Evolutionary conservation across 768 basidiomycete species (phyloP), one percentile per base, ranked within the genome.

Genomic region (Floccularia luteovirens): DNA sequence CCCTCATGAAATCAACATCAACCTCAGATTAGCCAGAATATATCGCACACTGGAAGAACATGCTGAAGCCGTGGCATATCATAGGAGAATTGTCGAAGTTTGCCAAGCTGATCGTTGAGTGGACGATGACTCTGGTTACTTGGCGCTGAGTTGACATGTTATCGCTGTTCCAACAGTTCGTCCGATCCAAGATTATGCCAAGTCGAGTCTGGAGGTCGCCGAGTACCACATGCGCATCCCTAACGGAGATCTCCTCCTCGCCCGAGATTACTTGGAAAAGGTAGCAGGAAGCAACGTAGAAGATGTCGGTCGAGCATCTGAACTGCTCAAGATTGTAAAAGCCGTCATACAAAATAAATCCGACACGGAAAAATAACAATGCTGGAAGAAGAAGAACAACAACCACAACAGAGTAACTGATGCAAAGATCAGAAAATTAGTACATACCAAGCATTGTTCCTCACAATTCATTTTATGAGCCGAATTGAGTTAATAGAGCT

Each of bases 121-220:
- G 42, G 42, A 31, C 20, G n/a, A 23, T 34, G 36, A 38, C 45
- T 24, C 53, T 25, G 24, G 48, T 24, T 44, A 47, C 36, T 47
- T 51, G 47, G 40, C 43, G 48, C 52, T 53, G 45, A 54, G 34
- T 23, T 41, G 21, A 54, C 44, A 17, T 38, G 49, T 33, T 63
- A 51, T 42, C 49, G 52, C n/a, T n/a, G n/a, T n/a, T 38, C 44
- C 44, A 31, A 47, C 57, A 79, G 84, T 69, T 30, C 80, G 81
- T 25, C 77, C 80, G 2, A 70, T 88, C 28, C 73, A 75, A 46
- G 89, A 92, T 50, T 86, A 84, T 56, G 79, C 89, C 20, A 82
- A 78, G 56, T 92, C 89, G n/a, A 76, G 81, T 48, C 58, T 97
- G 36, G 83, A 80, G 48, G 81, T 93, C 24, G 91, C 91, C 12